Percentiles rank a stretch among this genome's conserved stretches.
These are phyloP conservation scores for Salix koriyanagi DNA, from an alignment of 345 rosid species.

Conservation along the genomic window DNA sequence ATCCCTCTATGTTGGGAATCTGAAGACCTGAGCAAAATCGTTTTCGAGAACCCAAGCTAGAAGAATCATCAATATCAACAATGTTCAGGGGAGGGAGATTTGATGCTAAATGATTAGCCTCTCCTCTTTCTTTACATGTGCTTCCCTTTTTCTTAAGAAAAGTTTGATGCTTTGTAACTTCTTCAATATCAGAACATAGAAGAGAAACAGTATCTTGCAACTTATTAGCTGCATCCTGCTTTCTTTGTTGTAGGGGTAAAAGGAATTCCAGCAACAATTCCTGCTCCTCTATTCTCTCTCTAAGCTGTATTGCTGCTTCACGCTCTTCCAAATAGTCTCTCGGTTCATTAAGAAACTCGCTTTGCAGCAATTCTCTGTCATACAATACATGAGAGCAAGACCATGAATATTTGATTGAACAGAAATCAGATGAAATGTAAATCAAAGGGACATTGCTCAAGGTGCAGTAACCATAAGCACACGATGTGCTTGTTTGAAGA, in stretches of 20 bases:
- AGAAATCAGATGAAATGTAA: neutral
- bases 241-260: conserved; percentile 58
- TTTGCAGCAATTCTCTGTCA: conserved; percentile 74
- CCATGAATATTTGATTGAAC: neutral
- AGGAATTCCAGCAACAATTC: conserved; percentile 90
- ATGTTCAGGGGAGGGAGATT: conserved; percentile 38
- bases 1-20: conserved; percentile 36
- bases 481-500: neutral
- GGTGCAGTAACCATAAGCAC: conserved; percentile 88
- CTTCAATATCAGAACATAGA: conserved; percentile 75
- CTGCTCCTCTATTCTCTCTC: conserved; percentile 76
- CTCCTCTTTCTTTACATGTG: conserved; percentile 33
- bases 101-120: conserved; percentile 43
- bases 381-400: neutral
- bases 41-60: conserved; percentile 64
- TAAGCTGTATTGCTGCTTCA: conserved; percentile 75
- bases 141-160: conserved; percentile 51
- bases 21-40: conserved; percentile 49
- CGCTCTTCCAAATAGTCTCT: conserved; percentile 73
- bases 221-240: conserved; percentile 69
- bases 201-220: conserved; percentile 64
- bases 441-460: conserved; percentile 47
- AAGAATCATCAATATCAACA: conserved; percentile 42
- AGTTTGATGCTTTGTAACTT: conserved; percentile 59
- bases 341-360: conserved; percentile 78